These are phyloP conservation scores for Triticum dicoccoides DNA, from an alignment of 176 grass and related monocot genomes.

Conservation along the genomic window DNA sequence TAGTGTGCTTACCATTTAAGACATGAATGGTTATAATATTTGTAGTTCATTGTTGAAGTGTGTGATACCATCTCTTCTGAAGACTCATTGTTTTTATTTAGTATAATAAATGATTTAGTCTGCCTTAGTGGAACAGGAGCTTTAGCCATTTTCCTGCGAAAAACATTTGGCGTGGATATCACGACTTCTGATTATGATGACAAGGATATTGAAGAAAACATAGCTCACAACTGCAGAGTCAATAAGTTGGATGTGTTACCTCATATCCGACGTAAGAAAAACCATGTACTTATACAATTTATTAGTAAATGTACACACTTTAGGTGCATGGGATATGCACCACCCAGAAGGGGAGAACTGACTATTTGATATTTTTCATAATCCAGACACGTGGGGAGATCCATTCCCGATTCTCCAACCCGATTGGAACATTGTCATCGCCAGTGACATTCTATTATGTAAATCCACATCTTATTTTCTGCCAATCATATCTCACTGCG, in stretches of 20 bases:
- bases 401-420: slow-evolving; percentile 57
- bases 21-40: not conserved
- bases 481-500: not conserved
- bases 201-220: slow-evolving; percentile 87
- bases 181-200: slow-evolving; percentile 91
- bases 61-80: not conserved
- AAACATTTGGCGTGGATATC: slow-evolving; percentile 67
- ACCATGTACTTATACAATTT: not conserved
- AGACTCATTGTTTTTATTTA: not conserved
- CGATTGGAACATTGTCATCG: slow-evolving; percentile 84
- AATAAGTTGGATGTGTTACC: slow-evolving; percentile 61
- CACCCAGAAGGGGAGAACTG: not conserved
- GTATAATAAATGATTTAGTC: not conserved
- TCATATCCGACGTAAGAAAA: slow-evolving; percentile 71
- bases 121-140: slow-evolving; percentile 78
- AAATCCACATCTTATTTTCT: slow-evolving; percentile 17
- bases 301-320: not conserved
- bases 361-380: not conserved
- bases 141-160: slow-evolving; percentile 72
- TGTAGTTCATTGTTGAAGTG: not conserved
- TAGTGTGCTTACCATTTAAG: not conserved
- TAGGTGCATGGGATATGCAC: not conserved
- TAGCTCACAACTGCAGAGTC: slow-evolving; percentile 67
- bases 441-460: slow-evolving; percentile 96
- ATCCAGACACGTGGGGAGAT: slow-evolving; percentile 85